These are phyloP conservation scores for Ogataea ganodermae DNA, from an alignment of 805 yeast genomes.

Conservation along the genomic window DNA sequence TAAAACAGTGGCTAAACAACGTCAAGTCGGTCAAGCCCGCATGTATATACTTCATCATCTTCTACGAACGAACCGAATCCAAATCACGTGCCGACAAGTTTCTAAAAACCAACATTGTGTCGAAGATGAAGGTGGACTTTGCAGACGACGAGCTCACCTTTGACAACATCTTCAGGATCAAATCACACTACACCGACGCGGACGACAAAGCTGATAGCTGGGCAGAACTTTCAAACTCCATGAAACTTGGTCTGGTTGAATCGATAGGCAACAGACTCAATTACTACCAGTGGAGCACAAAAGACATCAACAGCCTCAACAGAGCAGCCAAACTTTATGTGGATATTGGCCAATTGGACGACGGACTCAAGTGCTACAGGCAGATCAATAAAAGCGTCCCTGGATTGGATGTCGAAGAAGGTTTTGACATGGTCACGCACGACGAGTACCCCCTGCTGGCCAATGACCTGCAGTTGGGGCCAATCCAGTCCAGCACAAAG, in stretches of 20 bases:
- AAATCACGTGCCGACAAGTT: conserved; percentile 29
- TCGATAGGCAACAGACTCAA: conserved; percentile 54
- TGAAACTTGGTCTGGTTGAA: conserved; percentile 52
- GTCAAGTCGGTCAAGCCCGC: conserved; percentile 50
- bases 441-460: conserved; percentile 16
- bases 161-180: conserved; percentile 44
- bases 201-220: conserved; percentile 52
- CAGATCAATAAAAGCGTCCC: conserved; percentile 37
- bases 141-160: conserved; percentile 25
- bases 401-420: conserved; percentile 18
- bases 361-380: conserved; percentile 56
- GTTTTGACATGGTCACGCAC: conserved; percentile 14
- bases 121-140: conserved; percentile 36
- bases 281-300: conserved; percentile 35
- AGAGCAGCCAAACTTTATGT: conserved; percentile 41
- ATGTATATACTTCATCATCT: conserved; percentile 55
- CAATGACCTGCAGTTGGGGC: not conserved
- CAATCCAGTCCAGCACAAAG: conserved; percentile 8
- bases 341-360: conserved; percentile 59
- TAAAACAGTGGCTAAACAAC: conserved; percentile 73
- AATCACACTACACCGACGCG: conserved; percentile 36
- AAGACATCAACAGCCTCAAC: conserved; percentile 15
- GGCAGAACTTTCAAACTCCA: conserved; percentile 43
- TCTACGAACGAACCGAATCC: conserved; percentile 39
- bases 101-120: conserved; percentile 32